Percentiles rank a stretch among this genome's conserved stretches.
Conservation (phyloP, 208 protist genomes). For the Novymonas esmeraldas region DNA sequence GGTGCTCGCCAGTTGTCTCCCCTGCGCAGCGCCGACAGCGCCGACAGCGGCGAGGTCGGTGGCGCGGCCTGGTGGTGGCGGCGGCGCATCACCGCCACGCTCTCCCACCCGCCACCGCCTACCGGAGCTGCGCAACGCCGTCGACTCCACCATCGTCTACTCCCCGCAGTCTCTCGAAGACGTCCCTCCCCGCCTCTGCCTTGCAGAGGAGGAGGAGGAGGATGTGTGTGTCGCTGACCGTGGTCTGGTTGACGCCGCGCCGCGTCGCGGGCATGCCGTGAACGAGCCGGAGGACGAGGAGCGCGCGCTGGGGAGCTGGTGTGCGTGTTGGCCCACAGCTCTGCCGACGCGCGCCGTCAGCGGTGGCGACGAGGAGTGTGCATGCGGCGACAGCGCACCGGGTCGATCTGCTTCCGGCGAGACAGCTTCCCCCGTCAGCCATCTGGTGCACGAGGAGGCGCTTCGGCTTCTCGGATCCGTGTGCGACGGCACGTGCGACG, state of each 20-base stretch:
- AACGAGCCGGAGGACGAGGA: not conserved
- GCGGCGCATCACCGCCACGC: too few relatives aligned
- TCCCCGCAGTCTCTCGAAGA: slow-evolving; percentile 26
- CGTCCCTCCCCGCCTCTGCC: slow-evolving; percentile 26
- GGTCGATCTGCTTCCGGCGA: too few relatives aligned
- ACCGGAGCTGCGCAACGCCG: slow-evolving; percentile 12
- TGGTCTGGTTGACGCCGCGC: not conserved
- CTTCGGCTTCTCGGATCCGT: slow-evolving; percentile 4
- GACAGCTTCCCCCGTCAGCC: too few relatives aligned
- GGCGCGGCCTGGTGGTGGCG: too few relatives aligned
- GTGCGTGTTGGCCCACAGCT: not conserved
- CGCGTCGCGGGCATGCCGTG: not conserved
- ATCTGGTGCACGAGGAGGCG: slow-evolving; percentile 7
- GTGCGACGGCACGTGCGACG: not conserved
- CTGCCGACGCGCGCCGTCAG: not conserved
- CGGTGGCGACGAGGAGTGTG: not conserved
- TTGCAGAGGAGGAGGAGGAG: slow-evolving; percentile 10
- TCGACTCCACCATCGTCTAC: slow-evolving; percentile 21
- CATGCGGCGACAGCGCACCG: not conserved
- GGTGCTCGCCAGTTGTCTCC: not conserved
- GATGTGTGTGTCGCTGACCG: not conserved
- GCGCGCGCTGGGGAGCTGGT: too few relatives aligned
- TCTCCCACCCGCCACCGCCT: too few relatives aligned
- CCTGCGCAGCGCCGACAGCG: too few relatives aligned
- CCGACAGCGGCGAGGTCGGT: too few relatives aligned